These are phyloP conservation scores for Solanum bukasovii DNA, from an alignment of 257 asterid species.

Conservation along the genomic window DNA sequence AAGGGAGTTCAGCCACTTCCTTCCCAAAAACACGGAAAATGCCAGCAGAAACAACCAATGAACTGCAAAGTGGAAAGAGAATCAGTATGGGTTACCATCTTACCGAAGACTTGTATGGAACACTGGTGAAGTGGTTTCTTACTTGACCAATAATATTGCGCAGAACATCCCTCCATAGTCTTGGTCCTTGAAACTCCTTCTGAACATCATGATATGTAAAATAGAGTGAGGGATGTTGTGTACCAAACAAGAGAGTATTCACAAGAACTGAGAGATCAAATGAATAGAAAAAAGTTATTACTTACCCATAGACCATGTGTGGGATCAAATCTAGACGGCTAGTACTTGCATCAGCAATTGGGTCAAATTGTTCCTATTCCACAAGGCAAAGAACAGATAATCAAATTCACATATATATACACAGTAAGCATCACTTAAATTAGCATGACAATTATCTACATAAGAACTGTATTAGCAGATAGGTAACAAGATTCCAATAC, in stretches of 20 bases:
- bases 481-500: neutral
- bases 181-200: conserved; percentile 53
- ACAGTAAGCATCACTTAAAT: neutral
- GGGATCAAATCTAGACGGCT: conserved; percentile 72
- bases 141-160: conserved; percentile 62
- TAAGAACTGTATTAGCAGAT: neutral
- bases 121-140: conserved; percentile 9
- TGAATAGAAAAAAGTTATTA: neutral
- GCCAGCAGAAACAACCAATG: conserved; percentile 68
- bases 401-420: neutral
- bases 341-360: conserved; percentile 66
- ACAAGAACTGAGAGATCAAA: neutral
- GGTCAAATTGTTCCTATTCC: conserved; percentile 73
- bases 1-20: conserved; percentile 82
- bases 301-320: conserved; percentile 77
- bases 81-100: neutral
- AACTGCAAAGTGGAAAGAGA: conserved; percentile 28
- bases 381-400: neutral
- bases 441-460: neutral
- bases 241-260: neutral
- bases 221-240: neutral
- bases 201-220: conserved; percentile 8
- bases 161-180: conserved; percentile 81
- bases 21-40: conserved; percentile 64
- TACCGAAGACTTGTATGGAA: neutral